Evolutionary conservation across 768 basidiomycete species (phyloP), one percentile per base, ranked within the genome.

Genomic region (Kwoniella mangroviensis): DNA sequence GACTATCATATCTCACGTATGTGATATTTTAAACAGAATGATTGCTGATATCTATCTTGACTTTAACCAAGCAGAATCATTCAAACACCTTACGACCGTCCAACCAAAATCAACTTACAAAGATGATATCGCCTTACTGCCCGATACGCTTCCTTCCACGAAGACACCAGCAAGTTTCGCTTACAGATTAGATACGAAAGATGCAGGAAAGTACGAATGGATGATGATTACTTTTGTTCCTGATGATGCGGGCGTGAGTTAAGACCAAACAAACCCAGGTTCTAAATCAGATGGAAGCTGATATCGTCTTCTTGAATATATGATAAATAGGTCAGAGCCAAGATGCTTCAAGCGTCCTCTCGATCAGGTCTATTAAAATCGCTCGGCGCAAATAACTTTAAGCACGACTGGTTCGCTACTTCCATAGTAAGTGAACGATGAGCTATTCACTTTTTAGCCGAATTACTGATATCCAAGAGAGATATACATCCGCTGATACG

Each of bases 201-300:
- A 77, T 42, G 70, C 42, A 1, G 78, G 75, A 9, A 77, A 72
- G 49, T 78, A 66, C 41, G 79, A 81, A 54, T 83, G 82, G 82
- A 78, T 82, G 74, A 76, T 82, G 75, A 74, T 83, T 62, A 81
- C 81, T 17, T 83, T 75, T 63, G 79, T 83, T 0, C 82, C 82
- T 9, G 82, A 83, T 68, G 77, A 75, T 68, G 80, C 80, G 24
- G 77, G 74, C 3, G 80, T 81, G 59, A 54, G 80, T n/a, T n/a
- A n/a, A n/a, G n/a, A n/a, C n/a, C n/a, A n/a, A n/a, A n/a, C n/a
- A n/a, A n/a, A n/a, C n/a, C n/a, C n/a, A n/a, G n/a, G n/a, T n/a
- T n/a, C n/a, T n/a, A n/a, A n/a, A n/a, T n/a, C n/a, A n/a, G n/a
- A n/a, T n/a, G n/a, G n/a, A n/a, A n/a, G n/a, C n/a, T n/a, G n/a